A percentile compares a stretch with the other conserved stretches of the same genome.
These are phyloP conservation scores for Xylariaceae sp. DNA, from an alignment of 2,329 filamentous ascomycete species.

Conservation along the genomic window DNA sequence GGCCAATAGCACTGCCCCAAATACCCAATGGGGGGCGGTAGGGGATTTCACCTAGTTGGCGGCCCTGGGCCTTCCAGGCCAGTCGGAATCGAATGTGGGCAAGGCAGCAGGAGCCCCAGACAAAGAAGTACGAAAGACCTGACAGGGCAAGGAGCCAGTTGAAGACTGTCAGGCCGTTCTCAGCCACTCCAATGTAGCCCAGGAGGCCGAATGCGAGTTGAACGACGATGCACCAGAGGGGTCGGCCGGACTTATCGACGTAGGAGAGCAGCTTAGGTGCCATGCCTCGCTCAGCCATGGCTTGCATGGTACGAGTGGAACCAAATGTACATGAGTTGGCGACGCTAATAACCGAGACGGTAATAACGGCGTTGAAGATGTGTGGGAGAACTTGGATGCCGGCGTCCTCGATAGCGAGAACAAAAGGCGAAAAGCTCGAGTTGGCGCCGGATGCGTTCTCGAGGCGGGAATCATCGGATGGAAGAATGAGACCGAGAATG, in stretches of 20 bases:
- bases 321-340: slow-evolving; percentile 56
- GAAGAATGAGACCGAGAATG: slow-evolving; percentile 54
- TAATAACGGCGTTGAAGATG: slow-evolving; percentile 58
- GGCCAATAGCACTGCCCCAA: slow-evolving; percentile 69
- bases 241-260: slow-evolving; percentile 64
- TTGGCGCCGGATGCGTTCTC: slow-evolving; percentile 43
- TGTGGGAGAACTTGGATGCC: slow-evolving; percentile 53
- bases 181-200: slow-evolving; percentile 57
- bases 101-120: slow-evolving; percentile 71
- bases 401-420: slow-evolving; percentile 53
- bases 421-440: slow-evolving; percentile 53
- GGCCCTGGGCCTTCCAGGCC: slow-evolving; percentile 63
- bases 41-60: slow-evolving; percentile 51
- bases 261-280: slow-evolving; percentile 61
- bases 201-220: slow-evolving; percentile 61
- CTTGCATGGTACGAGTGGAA: slow-evolving; percentile 55
- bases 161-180: slow-evolving; percentile 52
- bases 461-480: slow-evolving; percentile 46
- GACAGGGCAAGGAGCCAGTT: slow-evolving; percentile 71
- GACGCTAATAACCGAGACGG: slow-evolving; percentile 54
- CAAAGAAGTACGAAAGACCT: slow-evolving; percentile 73
- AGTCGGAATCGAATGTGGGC: slow-evolving; percentile 68
- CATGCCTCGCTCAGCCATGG: slow-evolving; percentile 51
- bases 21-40: slow-evolving; percentile 57
- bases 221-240: slow-evolving; percentile 56